Evolutionary conservation across 164 flowering plant species (phyloP), one percentile per base, ranked within the genome.

Genomic region (Tinospora cordifolia): DNA sequence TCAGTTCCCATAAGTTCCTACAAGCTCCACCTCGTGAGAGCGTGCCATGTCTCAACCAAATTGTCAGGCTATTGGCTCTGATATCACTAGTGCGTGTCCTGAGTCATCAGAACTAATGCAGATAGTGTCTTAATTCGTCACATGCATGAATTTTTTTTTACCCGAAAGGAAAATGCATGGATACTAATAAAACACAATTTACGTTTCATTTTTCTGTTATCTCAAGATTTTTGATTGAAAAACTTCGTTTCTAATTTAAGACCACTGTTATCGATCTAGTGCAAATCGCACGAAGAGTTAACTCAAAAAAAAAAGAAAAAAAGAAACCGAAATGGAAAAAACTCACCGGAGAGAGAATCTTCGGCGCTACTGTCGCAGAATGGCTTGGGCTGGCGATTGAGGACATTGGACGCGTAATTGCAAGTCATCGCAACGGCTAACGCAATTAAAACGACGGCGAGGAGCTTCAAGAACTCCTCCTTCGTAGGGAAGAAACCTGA

Each of bases 391-490:
- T 67, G 80, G 44, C 75, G 82, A 66, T 69, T 75, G 69, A 84
- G 58, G 59, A 73, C 12, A 6, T 38, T 65, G 72, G 68, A 64
- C 1, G 83, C 38, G 79, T 75, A 81, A 75, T 87, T 81, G 75
- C 92, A 89, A 51, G 80, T 34, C 14, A 81, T 3, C 51, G 86
- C 86, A 26, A 90, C 89, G 0, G 77, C 64, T 26, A 84, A 59
- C 0, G 98, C 95, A 72, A 90, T 79, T 46, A 81, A 72, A 47
- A 91, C 38, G 5, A 87, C 88, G 7, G 82, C 70, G 15, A 87
- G 3, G 66, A 93, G 86, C 59, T 76, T 79, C 10, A 77, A 34
- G 36, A 91, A 54, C 38, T 93, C 98, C 38, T 73, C 65, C 65
- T 82, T 82, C 0, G 95, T 85, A 9, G 93, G 97, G 13, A 88